phyloP scores from a whole-genome alignment of 352 stramenopile species.

The Nothophytophthora sp. region DNA sequence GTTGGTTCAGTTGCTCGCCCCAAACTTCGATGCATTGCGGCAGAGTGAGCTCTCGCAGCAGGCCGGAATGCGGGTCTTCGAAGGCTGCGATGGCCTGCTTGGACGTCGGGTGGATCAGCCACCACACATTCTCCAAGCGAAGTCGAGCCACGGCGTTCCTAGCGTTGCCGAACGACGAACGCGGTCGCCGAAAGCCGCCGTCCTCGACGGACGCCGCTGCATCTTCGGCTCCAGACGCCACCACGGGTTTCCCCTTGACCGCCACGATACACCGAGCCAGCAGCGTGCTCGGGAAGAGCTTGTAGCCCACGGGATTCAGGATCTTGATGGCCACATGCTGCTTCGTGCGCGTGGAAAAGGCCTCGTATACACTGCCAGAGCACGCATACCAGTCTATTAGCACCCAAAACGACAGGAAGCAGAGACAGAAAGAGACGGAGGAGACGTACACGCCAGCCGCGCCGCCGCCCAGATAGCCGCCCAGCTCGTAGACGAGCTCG shows the following conservation, averaged over 20 bases:
- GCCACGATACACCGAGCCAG: conserved; percentile 92
- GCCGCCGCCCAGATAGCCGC: conserved; percentile 91
- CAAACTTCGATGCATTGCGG: conserved; percentile 96
- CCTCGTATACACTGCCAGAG: conserved; percentile 91
- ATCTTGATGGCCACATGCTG: conserved; percentile 97
- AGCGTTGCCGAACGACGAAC: too few species aligned
- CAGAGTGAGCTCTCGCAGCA: conserved; percentile 92
- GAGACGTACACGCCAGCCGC: conserved; percentile 88
- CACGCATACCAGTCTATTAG: too few species aligned
- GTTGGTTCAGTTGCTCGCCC: conserved; percentile 63
- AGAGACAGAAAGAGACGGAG: too few species aligned
- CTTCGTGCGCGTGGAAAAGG: conserved; percentile 82
- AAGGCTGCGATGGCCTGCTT: conserved; percentile 94
- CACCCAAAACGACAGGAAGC: too few species aligned
- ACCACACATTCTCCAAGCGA: conserved; percentile 91
- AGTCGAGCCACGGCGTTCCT: conserved; percentile 13
- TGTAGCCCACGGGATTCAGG: conserved; percentile 97
- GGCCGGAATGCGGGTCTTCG: conserved; percentile 85
- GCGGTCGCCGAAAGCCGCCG: too few species aligned
- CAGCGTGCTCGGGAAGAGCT: conserved; percentile 86
- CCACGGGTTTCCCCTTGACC: conserved; percentile 67
- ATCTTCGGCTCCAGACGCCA: too few species aligned
- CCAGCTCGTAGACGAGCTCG: conserved; percentile 89
- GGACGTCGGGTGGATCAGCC: conserved; percentile 95
- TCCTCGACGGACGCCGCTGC: too few species aligned